Evolutionary conservation across 768 basidiomycete genomes (phyloP).

Genomic region (Tephrocybe sp.): DNA sequence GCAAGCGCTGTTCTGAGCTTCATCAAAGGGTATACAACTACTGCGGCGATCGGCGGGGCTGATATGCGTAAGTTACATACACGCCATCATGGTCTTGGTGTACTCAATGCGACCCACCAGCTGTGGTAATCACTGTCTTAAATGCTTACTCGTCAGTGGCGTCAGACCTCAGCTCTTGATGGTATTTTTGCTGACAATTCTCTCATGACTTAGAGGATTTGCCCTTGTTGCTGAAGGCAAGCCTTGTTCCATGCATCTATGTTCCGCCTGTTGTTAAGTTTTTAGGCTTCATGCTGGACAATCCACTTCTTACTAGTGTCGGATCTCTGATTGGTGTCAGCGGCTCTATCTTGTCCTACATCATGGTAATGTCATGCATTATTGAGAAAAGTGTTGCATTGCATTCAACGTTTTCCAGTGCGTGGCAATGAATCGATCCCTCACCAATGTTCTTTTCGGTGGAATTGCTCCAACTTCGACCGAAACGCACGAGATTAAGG

Average conservation of each 20-base stretch:
- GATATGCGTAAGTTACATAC: constrained; percentile 76
- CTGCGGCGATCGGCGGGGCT: constrained; percentile 89
- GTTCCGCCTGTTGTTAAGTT: constrained; percentile 3
- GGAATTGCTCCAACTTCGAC: constrained; percentile 62
- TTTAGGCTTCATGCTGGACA: constrained; percentile 83
- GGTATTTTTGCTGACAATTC: background rate
- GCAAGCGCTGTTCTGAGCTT: constrained; percentile 76
- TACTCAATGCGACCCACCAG: constrained; percentile 32
- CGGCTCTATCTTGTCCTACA: constrained; percentile 88
- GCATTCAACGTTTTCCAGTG: constrained; percentile 46
- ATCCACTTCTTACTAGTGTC: constrained; percentile 77
- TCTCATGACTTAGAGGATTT: constrained; percentile 49
- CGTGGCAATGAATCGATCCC: constrained; percentile 88
- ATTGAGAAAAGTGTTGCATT: background rate
- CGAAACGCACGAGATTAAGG: constrained; percentile 77
- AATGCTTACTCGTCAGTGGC: constrained; percentile 74
- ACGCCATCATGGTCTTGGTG: background rate
- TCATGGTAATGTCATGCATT: constrained; percentile 58
- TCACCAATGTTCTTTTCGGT: constrained; percentile 84
- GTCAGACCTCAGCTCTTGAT: background rate
- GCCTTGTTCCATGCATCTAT: background rate
- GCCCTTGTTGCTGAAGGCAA: constrained; percentile 85
- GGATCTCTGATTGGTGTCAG: constrained; percentile 88
- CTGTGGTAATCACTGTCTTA: constrained; percentile 86
- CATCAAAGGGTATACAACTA: constrained; percentile 83